Evolutionary conservation across 352 stramenopile species (phyloP), one percentile per base, ranked within the genome.

Genomic region (Globisporangium barbulae): DNA sequence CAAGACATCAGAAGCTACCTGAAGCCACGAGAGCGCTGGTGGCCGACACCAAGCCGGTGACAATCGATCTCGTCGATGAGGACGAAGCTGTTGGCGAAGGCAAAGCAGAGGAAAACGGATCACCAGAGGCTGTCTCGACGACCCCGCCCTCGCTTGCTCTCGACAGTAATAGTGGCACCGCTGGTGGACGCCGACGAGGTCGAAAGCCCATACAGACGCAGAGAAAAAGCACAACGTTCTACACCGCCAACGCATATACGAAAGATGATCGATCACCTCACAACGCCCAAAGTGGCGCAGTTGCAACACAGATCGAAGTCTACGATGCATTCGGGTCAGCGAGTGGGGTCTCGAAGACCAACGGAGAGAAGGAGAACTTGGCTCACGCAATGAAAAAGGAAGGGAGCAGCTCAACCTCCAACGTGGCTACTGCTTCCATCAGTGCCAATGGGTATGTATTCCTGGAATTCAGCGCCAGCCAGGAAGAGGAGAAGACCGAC

Each of bases 291-390:
- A 31, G 31, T 37, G 35, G 45, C 10, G 31, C 37, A 5, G 48
- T 63, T 9, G 54, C 63, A 9, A 53, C 55, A 17, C 55, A 68
- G 22, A 59, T 63, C 25, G 63, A 48, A 17, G 63, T 68, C 35
- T 68, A 68, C 25, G 63, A 37, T 21, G 63, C 63, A 25, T 68
- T 68, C 35, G 63, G 63, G 15, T 63, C 63, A 33, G 45, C 45
- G 12, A 53, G 44, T 28, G 53, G 22, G 1, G 47, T 37, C 35
- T n/a, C 22, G 21, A 62, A 37, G 37, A 25, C 42, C 33, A 37
- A 21, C 21, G 19, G 35, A 28, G 56, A 68, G 28, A 65, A 42
- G 28, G 35, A 53, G 30, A 63, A 21, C 7, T 22, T 19, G 9
- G 35, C 17, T 31, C 48, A 59, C 41, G 21, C 17, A 13, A 41